Base-by-base conservation (phyloP, 177 flowering plant genomes). In the Telopea speciosissima region DNA sequence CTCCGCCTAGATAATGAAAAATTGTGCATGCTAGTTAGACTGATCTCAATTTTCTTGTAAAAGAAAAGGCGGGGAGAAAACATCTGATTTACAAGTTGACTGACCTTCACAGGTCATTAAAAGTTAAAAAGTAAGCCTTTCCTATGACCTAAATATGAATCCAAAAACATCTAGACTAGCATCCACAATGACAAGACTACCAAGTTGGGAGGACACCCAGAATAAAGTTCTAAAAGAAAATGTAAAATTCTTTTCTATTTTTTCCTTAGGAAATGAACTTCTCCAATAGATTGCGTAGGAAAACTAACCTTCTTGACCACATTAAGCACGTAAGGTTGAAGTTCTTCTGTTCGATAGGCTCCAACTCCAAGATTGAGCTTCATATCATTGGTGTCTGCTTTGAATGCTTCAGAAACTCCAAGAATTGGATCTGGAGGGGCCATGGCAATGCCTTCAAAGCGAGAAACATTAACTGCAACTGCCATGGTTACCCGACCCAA, bases 331-430 rank as follows among this genome's bases (percentile, higher is more conserved):
- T 94, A 92, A 31, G 97, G 97, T 64, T 90, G 95, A 62, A 94
- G 89, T 67, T 94, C 97, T 80, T 94, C 99, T 23, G 99, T 94
- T 12, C 97, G 88, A 59, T 94, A 94, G 44, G 99, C 99, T 49
- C 99, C 99, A 70, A 94, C 99, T 62, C 99, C 99, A 81, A 94
- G 97, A 77, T 94, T 94, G 75, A 94, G 97, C 82, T 94, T 94
- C 80, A 68, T 61, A 28, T 82, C 87, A 75, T 81, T 70, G 2
- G 81, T 88, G 79, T 90, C 96, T 67, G 97, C 97, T 79, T 73
- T 92, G 76, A 90, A 94, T 75, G 99, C 99, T 80, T 94, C 97
- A 71, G 97, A 89, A 75, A 92, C 99, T 74, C 99, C 99, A 70
- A 94, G 92, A 81, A 94, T 94, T 17, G 99, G 99, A 69, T 94